Conservation (phyloP, 306 rosid genomes). For the Lithocarpus polystachyus region DNA sequence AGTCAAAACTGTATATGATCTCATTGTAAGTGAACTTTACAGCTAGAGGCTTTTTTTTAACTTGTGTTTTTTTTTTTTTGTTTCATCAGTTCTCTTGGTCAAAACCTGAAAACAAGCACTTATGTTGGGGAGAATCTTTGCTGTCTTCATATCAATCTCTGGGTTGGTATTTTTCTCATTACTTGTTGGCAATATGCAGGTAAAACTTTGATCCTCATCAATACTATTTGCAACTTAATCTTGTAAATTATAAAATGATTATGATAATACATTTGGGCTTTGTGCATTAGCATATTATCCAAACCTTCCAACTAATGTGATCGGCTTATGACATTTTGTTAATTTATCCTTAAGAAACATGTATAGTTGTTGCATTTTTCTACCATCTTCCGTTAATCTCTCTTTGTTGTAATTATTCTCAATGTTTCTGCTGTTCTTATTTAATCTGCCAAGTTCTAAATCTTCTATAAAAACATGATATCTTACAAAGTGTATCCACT, state of each 20-base stretch:
- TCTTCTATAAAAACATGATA: neutral
- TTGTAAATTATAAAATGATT: neutral
- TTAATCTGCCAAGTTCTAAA: neutral
- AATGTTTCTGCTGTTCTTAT: neutral
- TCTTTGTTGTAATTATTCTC: neutral
- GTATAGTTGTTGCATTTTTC: neutral
- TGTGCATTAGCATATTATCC: neutral
- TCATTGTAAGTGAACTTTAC: neutral
- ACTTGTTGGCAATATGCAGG: conserved; percentile 96
- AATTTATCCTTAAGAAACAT: neutral
- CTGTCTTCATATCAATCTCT: conserved; percentile 52
- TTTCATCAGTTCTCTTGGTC: conserved; percentile 72
- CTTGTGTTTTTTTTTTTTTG: neutral
- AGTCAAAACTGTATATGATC: neutral
- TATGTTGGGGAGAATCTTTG: conserved; percentile 55
- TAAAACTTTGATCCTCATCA: conserved; percentile 18
- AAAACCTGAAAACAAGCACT: conserved; percentile 70
- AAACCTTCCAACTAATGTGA: no score
- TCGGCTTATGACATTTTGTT: neutral
- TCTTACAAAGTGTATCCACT: neutral
- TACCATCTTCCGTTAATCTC: neutral
- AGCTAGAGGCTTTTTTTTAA: neutral
- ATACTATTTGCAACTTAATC: neutral
- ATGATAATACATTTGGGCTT: neutral
- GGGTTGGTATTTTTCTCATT: conserved; percentile 76